Evolutionary conservation across 1,284 basidiomycete species (phyloP).

Genomic region (Cystobasidium pallidum): DNA sequence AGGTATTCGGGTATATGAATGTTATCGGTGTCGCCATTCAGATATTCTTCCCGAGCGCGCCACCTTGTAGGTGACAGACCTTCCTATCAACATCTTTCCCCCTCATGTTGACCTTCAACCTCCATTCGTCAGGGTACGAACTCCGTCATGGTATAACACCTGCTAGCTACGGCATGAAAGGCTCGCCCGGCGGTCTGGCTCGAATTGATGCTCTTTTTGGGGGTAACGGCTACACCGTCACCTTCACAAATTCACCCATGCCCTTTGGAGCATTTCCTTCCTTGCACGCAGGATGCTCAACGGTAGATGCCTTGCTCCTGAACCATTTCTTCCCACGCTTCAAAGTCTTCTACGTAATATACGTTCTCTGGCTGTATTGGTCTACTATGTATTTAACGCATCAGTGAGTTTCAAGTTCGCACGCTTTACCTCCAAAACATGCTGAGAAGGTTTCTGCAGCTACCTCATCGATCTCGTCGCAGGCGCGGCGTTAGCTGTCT

Average conservation of each 20-base stretch:
- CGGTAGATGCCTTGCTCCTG: constrained; percentile 89
- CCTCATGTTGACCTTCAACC: neutral
- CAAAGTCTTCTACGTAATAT: constrained; percentile 65
- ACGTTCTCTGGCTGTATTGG: constrained; percentile 91
- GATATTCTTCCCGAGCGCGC: constrained; percentile 86
- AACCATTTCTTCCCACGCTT: constrained; percentile 86
- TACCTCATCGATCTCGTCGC: constrained; percentile 96
- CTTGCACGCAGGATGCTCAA: constrained; percentile 86
- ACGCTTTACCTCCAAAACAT: no score
- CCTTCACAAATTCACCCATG: constrained; percentile 87
- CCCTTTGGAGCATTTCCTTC: constrained; percentile 97
- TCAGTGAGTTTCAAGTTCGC: constrained; percentile 59
- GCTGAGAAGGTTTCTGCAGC: constrained; percentile 44
- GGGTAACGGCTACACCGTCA: constrained; percentile 73
- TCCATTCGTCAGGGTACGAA: constrained; percentile 78
- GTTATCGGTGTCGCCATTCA: constrained; percentile 85
- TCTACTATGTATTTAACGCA: constrained; percentile 98
- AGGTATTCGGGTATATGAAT: constrained; percentile 93
- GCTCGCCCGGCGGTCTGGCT: constrained; percentile 88
- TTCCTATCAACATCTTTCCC: neutral
- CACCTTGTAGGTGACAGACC: constrained; percentile 66
- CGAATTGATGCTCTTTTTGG: constrained; percentile 90
- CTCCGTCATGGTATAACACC: constrained; percentile 94
- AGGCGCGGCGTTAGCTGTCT: constrained; percentile 85
- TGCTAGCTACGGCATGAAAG: constrained; percentile 86